These are phyloP conservation scores for Sanghuangporus sanghuang DNA, from an alignment of 1,284 basidiomycete species.

Conservation along the genomic window DNA sequence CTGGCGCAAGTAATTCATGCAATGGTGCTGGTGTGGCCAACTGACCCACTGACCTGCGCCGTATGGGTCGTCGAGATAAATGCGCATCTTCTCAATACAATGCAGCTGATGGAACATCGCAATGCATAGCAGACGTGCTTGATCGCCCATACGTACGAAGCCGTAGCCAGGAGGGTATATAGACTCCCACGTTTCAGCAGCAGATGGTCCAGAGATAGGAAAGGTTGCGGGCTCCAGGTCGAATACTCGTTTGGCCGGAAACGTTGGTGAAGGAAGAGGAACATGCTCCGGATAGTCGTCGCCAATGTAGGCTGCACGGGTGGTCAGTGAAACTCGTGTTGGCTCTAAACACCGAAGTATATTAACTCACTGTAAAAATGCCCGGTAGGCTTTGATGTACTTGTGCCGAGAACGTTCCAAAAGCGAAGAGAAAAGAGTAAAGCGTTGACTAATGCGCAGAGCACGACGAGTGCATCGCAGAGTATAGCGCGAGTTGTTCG, in stretches of 20 bases:
- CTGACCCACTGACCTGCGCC: not conserved
- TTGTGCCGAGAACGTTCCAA: not conserved
- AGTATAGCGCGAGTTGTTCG: not conserved
- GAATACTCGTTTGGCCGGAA: constrained; percentile 19
- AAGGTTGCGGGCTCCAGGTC: constrained; percentile 24
- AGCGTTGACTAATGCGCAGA: not conserved
- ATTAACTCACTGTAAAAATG: not conserved
- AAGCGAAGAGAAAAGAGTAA: not conserved
- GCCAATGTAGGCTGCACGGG: constrained; percentile 4
- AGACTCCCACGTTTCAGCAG: constrained; percentile 26
- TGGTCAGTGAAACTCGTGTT: not conserved
- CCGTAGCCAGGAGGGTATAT: constrained; percentile 23
- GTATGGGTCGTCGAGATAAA: constrained; percentile 5
- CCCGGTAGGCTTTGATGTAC: not conserved
- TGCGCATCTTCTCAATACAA: constrained; percentile 13
- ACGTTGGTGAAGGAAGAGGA: not conserved
- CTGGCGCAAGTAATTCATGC: constrained; percentile 13
- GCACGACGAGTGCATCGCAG: not conserved
- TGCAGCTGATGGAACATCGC: constrained; percentile 15
- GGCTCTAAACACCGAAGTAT: not conserved
- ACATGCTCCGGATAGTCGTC: constrained; percentile 14
- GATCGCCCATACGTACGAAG: constrained; percentile 10
- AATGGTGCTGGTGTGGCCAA: constrained; percentile 28
- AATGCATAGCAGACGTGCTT: constrained; percentile 4
- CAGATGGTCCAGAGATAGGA: constrained; percentile 20